Evolutionary conservation across 1,284 basidiomycete genomes (phyloP).

Genomic region (Rhodotorula mucilaginosa): DNA sequence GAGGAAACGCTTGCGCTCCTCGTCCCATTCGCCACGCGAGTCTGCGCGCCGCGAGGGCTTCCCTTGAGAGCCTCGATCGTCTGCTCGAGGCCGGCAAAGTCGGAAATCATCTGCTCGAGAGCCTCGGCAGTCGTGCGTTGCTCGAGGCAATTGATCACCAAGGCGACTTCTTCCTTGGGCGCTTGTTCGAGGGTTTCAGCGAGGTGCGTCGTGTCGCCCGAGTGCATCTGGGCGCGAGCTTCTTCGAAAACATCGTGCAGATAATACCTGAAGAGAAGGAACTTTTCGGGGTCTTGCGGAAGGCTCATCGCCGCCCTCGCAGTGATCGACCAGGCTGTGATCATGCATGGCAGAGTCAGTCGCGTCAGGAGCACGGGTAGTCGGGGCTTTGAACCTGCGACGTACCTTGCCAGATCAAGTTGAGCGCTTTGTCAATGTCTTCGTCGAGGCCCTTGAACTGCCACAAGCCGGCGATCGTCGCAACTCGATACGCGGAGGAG

Average conservation of each 20-base stretch:
- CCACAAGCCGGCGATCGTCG: constrained; percentile 1
- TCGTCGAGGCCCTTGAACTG: constrained; percentile 13
- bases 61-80: background rate
- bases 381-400: constrained; percentile 8
- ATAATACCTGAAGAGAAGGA: too few species aligned
- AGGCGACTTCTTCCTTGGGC: too few species aligned
- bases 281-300: background rate
- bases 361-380: constrained; percentile 7
- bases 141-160: background rate
- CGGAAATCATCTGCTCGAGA: background rate
- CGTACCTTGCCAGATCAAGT: constrained; percentile 11
- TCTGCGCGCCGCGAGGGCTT: background rate
- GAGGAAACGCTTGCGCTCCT: background rate
- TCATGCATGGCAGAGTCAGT: background rate
- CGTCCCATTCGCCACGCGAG: constrained; percentile 5
- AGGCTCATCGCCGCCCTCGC: constrained; percentile 10
- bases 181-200: too few species aligned
- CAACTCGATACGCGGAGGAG: background rate
- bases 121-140: background rate
- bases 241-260: too few species aligned
- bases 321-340: constrained; percentile 3
- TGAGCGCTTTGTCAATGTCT: constrained; percentile 5
- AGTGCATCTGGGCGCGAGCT: too few species aligned
- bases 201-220: too few species aligned
- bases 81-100: background rate